phyloP scores from a whole-genome alignment of 2,329 filamentous ascomycete genomes.

The Sclerotinia nivalis region DNA sequence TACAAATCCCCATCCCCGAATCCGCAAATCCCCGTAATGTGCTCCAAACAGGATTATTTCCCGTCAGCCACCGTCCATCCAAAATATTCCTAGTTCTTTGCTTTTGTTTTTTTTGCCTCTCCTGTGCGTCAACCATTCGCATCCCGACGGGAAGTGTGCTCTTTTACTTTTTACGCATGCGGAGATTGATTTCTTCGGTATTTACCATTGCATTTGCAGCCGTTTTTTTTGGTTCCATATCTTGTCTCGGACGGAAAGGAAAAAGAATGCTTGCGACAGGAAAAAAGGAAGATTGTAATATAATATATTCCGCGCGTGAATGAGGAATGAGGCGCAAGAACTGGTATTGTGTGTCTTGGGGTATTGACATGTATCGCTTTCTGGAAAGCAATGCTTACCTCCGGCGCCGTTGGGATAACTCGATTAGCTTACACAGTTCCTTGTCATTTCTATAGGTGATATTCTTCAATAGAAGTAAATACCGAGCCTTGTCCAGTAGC shows the following conservation, averaged over 20 bases:
- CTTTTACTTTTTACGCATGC: neutral
- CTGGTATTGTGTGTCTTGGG: neutral
- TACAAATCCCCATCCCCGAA: neutral
- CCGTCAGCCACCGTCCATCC: neutral
- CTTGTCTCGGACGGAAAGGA: neutral
- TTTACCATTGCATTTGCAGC: neutral
- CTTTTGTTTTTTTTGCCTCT: neutral
- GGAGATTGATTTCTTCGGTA: neutral
- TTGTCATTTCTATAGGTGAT: neutral
- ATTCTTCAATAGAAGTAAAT: neutral
- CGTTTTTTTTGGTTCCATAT: neutral
- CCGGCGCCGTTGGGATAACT: neutral
- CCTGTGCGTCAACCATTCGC: neutral
- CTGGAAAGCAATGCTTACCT: neutral
- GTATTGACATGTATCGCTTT: neutral
- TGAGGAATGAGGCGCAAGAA: neutral
- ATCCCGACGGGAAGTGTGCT: neutral
- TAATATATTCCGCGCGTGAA: neutral
- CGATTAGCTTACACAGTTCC: neutral
- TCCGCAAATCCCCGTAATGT: neutral
- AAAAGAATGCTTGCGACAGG: neutral
- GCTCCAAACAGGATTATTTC: neutral
- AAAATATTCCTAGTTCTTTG: neutral
- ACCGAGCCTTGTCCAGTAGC: neutral
- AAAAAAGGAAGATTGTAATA: neutral